A percentile compares a stretch with the other conserved stretches of the same genome.
Conservation (phyloP, 805 yeast species). For the Metschnikowia corniflorae region DNA sequence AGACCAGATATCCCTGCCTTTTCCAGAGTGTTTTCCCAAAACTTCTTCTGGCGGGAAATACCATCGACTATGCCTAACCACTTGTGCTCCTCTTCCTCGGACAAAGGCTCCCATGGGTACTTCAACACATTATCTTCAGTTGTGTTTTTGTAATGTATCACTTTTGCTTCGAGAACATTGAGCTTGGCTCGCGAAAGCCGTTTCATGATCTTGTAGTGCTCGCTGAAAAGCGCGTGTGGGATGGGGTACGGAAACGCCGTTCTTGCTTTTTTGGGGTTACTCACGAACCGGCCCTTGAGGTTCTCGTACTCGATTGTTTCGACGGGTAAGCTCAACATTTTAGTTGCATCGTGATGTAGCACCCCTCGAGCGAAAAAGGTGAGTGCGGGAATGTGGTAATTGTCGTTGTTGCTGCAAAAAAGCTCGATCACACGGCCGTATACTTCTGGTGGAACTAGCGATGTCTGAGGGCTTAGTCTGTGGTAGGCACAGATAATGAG, state of each 20-base stretch:
- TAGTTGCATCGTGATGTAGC: constrained; percentile 14
- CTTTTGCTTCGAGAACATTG: constrained; percentile 13
- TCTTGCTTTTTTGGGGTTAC: background rate
- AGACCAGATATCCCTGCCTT: constrained; percentile 5
- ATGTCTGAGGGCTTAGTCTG: constrained; percentile 1
- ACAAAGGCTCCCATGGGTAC: constrained; percentile 13
- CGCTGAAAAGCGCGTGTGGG: constrained; percentile 7
- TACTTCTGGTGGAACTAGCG: constrained; percentile 13
- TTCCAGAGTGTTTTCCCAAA: constrained; percentile 5
- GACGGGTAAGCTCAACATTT: constrained; percentile 10
- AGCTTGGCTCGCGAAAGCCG: constrained; percentile 10
- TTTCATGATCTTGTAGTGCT: constrained; percentile 16
- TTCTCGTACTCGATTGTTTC: constrained; percentile 3
- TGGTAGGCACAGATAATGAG: constrained; percentile 8
- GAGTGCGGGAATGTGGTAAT: constrained; percentile 1
- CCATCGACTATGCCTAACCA: constrained; percentile 6
- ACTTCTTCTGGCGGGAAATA: background rate
- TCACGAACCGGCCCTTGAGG: background rate
- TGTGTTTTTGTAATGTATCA: constrained; percentile 5
- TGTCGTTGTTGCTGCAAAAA: constrained; percentile 8
- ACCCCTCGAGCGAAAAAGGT: constrained; percentile 12
- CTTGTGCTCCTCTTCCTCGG: constrained; percentile 2
- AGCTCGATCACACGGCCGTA: constrained; percentile 6
- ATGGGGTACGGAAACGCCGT: constrained; percentile 5
- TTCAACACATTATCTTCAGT: background rate